These are phyloP conservation scores for Puccinia sorghi DNA, from an alignment of 1,284 basidiomycete species.

Conservation along the genomic window DNA sequence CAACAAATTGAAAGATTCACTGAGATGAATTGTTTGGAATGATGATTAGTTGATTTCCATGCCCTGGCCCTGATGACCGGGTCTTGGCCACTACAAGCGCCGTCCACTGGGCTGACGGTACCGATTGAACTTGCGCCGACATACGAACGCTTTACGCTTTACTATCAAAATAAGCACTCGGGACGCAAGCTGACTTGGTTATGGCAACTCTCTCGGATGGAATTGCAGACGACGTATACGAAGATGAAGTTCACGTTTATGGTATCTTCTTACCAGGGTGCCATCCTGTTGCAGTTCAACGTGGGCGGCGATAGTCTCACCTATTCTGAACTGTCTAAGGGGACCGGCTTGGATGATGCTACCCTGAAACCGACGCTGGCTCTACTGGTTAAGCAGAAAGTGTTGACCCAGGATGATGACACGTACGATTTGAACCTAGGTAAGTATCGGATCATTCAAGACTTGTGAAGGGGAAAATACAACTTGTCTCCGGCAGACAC, in stretches of 20 bases:
- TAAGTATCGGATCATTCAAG: slow-evolving; percentile 60
- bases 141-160: slow-evolving; percentile 88
- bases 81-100: slow-evolving; percentile 90
- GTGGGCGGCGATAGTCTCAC: slow-evolving; percentile 75
- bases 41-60: slow-evolving; percentile 72
- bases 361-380: slow-evolving; percentile 79
- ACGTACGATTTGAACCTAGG: slow-evolving; percentile 92
- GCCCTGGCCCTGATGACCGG: slow-evolving; percentile 93
- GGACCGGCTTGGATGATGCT: slow-evolving; percentile 81
- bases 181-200: slow-evolving; percentile 96
- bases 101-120: slow-evolving; percentile 80
- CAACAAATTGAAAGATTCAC: neutral
- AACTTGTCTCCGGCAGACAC: neutral
- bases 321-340: slow-evolving; percentile 74
- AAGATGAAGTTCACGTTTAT: slow-evolving; percentile 94
- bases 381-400: slow-evolving; percentile 82
- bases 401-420: slow-evolving; percentile 76
- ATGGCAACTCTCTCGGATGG: slow-evolving; percentile 97
- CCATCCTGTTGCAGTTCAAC: slow-evolving; percentile 92
- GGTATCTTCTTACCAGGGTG: slow-evolving; percentile 93
- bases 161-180: slow-evolving; percentile 90
- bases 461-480: neutral
- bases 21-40: neutral
- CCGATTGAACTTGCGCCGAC: slow-evolving; percentile 82
- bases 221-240: slow-evolving; percentile 87